Conservation (phyloP, 495 filamentous ascomycete species). For the Amphirosellinia nigrospora region DNA sequence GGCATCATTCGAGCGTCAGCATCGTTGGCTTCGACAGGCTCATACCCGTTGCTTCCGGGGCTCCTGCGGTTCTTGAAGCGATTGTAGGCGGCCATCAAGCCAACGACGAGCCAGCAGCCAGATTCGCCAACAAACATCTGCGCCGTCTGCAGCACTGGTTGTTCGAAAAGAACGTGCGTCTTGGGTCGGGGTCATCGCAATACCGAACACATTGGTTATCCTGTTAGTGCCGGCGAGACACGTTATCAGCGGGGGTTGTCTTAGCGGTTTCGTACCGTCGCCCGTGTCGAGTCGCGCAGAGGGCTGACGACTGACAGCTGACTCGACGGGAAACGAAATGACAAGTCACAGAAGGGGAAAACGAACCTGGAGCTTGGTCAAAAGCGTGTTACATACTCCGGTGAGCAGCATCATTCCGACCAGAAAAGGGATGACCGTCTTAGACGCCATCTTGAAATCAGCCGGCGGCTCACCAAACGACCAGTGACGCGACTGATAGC, state of each 20-base stretch:
- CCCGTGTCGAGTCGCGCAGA: constrained; percentile 5
- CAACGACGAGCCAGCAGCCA: constrained; percentile 89
- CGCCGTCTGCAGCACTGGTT: constrained; percentile 92
- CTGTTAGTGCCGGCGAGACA: constrained; percentile 49
- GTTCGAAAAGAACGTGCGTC: constrained; percentile 76
- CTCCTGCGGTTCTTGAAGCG: constrained; percentile 56
- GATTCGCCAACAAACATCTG: constrained; percentile 96
- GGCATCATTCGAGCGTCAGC: constrained; percentile 28
- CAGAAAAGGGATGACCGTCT: constrained; percentile 76
- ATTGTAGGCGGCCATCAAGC: constrained; percentile 65
- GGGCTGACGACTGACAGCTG: neutral
- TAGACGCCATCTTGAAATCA: constrained; percentile 47
- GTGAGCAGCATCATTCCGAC: constrained; percentile 89
- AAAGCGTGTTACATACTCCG: constrained; percentile 94
- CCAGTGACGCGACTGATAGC: constrained; percentile 19
- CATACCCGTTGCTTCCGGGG: constrained; percentile 64
- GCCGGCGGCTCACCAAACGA: constrained; percentile 3
- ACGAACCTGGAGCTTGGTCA: constrained; percentile 92
- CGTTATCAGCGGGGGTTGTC: constrained; percentile 11
- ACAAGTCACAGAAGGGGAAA: neutral
- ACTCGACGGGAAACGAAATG: neutral
- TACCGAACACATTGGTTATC: constrained; percentile 96
- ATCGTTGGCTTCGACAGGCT: constrained; percentile 57
- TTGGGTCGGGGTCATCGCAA: constrained; percentile 79
- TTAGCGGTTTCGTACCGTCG: neutral